Conservation (phyloP, 768 basidiomycete genomes). For the Baorangia bicolor region DNA sequence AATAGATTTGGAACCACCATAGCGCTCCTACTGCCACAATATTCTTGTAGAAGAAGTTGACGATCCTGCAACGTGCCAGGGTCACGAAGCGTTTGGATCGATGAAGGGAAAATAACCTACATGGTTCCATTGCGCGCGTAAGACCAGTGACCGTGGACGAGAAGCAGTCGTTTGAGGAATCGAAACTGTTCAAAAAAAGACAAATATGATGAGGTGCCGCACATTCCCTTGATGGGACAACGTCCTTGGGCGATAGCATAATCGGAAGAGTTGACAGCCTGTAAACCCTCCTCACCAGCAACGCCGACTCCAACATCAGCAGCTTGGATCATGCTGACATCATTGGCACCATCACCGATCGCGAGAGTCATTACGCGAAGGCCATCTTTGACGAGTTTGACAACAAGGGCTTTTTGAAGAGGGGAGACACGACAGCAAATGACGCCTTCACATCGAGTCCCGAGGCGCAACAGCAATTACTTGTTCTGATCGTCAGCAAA, state of each 20-base stretch:
- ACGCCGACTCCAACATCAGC: constrained; percentile 98
- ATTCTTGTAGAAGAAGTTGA: constrained; percentile 99
- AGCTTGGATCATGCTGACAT: constrained; percentile 99
- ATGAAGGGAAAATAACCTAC: constrained; percentile 42
- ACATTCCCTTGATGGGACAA: neutral
- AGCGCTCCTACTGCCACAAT: constrained; percentile 91
- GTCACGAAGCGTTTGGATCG: neutral
- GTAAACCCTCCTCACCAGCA: constrained; percentile 94
- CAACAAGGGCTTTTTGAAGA: constrained; percentile 93
- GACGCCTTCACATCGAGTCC: constrained; percentile 89
- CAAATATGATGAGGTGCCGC: neutral
- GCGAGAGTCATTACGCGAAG: constrained; percentile 92
- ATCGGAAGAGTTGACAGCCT: constrained; percentile 99
- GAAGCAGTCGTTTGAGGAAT: constrained; percentile 84
- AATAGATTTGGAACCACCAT: constrained; percentile 99
- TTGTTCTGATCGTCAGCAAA: constrained; percentile 72
- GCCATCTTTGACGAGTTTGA: constrained; percentile 90
- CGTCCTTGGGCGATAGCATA: constrained; percentile 93
- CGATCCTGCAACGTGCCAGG: constrained; percentile 56
- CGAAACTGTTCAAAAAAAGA: constrained; percentile 63
- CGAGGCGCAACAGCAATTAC: constrained; percentile 73
- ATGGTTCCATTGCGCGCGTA: constrained; percentile 95
- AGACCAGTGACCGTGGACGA: constrained; percentile 99
- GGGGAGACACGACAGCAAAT: constrained; percentile 98
- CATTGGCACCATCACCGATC: constrained; percentile 98